These are phyloP conservation scores for Colletotrichum lupini DNA, from an alignment of 2,329 filamentous ascomycete genomes.

Conservation along the genomic window DNA sequence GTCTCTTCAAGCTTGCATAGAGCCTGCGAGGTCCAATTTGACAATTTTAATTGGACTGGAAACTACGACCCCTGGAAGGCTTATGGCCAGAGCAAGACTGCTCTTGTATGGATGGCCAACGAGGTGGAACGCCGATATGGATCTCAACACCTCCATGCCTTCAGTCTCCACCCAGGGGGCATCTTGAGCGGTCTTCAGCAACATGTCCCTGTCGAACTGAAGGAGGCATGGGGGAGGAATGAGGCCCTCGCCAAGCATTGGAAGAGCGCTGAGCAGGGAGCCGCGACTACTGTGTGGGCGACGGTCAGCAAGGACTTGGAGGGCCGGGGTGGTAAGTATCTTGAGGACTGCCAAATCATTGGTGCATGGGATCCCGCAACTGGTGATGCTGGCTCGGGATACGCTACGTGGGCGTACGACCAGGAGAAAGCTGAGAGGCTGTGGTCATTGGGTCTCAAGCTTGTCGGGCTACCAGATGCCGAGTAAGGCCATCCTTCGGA, in stretches of 20 bases:
- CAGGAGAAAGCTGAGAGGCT: background rate
- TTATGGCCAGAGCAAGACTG: constrained; percentile 62
- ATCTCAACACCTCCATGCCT: constrained; percentile 50
- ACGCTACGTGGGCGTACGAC: constrained; percentile 36
- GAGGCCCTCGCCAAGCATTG: background rate
- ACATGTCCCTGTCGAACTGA: background rate
- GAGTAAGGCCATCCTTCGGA: too few species aligned
- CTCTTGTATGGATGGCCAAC: constrained; percentile 59
- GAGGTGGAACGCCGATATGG: constrained; percentile 34
- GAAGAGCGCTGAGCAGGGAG: constrained; percentile 50
- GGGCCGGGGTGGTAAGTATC: constrained; percentile 52
- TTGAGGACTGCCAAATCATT: constrained; percentile 8
- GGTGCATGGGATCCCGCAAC: background rate
- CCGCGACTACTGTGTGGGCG: constrained; percentile 52
- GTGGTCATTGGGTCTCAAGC: background rate
- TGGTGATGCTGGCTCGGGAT: constrained; percentile 16
- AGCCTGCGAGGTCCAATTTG: too few species aligned
- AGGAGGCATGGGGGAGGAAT: background rate
- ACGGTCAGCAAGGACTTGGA: constrained; percentile 49
- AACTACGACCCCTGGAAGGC: constrained; percentile 46
- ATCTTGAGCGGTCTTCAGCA: constrained; percentile 39
- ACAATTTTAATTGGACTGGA: too few species aligned
- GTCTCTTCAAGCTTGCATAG: too few species aligned
- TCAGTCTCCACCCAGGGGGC: constrained; percentile 55
- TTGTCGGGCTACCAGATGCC: background rate